Conservation (phyloP, 2,329 filamentous ascomycete species). For the Colletotrichum liaoningense region DNA sequence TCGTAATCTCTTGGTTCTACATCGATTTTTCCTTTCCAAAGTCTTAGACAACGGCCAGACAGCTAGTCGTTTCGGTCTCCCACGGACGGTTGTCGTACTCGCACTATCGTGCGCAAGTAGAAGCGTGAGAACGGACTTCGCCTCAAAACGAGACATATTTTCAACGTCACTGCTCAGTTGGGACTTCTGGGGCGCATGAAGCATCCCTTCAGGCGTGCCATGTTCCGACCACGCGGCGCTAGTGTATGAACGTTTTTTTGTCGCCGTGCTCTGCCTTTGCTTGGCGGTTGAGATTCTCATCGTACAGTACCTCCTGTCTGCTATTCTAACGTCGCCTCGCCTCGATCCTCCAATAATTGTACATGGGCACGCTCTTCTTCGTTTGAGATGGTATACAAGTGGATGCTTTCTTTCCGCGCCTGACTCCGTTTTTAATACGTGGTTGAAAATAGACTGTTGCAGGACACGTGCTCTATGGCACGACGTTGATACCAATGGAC, state of each 20-base stretch:
- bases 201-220: not conserved
- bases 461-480: slow-evolving; percentile 58
- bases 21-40: not conserved
- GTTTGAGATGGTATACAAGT: slow-evolving; percentile 33
- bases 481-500: slow-evolving; percentile 79
- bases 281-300: slow-evolving; percentile 24
- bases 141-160: slow-evolving; percentile 4
- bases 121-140: slow-evolving; percentile 21
- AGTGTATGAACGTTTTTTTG: slow-evolving; percentile 1
- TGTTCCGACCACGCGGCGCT: slow-evolving; percentile 23
- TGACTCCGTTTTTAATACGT: slow-evolving; percentile 22
- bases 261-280: slow-evolving; percentile 6
- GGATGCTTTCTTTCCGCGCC: slow-evolving; percentile 22
- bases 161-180: slow-evolving; percentile 7
- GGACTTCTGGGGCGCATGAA: slow-evolving; percentile 1
- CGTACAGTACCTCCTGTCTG: slow-evolving; percentile 21
- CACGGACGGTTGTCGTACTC: slow-evolving; percentile 8
- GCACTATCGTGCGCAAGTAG: not conserved
- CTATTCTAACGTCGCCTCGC: slow-evolving; percentile 2
- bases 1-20: not conserved
- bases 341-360: slow-evolving; percentile 22
- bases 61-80: slow-evolving; percentile 11
- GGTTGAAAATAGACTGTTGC: slow-evolving; percentile 14
- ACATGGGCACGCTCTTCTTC: slow-evolving; percentile 20
- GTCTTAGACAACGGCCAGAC: not conserved